Conservation (phyloP, 2,329 filamentous ascomycete genomes). For the Fusarium nygamai region DNA sequence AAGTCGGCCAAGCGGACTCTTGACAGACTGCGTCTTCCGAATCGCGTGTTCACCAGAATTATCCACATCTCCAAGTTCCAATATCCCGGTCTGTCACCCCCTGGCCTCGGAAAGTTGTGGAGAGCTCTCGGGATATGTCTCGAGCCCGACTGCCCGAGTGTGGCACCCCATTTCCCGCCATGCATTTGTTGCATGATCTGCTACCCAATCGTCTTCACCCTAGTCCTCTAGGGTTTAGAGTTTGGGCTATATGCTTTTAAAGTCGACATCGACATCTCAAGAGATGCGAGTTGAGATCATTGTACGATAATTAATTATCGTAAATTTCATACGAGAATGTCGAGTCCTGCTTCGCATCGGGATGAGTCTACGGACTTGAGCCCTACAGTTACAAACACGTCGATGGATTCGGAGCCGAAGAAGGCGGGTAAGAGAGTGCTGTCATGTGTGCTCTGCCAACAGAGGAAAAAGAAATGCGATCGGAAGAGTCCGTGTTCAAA, state of each 20-base stretch:
- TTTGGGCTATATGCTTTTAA: slow-evolving; percentile 12
- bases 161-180: slow-evolving; percentile 10
- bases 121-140: slow-evolving; percentile 27
- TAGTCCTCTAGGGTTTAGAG: background rate
- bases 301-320: background rate
- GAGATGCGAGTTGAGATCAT: background rate
- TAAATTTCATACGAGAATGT: slow-evolving; percentile 11
- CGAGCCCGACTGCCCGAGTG: slow-evolving; percentile 36
- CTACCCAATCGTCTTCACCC: background rate
- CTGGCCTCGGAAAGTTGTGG: slow-evolving; percentile 1
- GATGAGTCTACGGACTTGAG: slow-evolving; percentile 7
- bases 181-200: slow-evolving; percentile 22
- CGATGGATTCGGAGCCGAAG: slow-evolving; percentile 15
- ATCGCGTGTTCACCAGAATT: background rate
- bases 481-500: slow-evolving; percentile 45
- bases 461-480: slow-evolving; percentile 49
- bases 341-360: slow-evolving; percentile 6
- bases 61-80: background rate
- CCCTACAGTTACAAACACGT: slow-evolving; percentile 11
- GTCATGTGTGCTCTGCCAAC: slow-evolving; percentile 46
- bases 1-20: background rate
- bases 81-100: background rate
- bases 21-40: background rate
- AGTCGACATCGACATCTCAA: background rate
- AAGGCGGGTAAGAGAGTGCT: slow-evolving; percentile 33